phyloP scores from a whole-genome alignment of 1,284 basidiomycete species.

The Leccinum subatratum region DNA sequence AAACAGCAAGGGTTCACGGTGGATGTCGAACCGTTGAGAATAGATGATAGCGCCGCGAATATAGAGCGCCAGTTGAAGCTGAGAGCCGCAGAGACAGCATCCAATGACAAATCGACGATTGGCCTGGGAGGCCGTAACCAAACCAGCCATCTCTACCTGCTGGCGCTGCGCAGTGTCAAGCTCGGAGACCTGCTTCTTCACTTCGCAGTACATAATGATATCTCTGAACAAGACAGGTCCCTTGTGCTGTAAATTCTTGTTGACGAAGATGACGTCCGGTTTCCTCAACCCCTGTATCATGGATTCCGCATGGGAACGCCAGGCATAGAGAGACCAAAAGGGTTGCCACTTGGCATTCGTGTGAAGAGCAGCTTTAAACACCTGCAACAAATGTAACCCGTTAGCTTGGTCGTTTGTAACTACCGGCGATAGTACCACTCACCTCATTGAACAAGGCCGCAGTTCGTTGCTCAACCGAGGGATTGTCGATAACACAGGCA shows the following conservation, averaged over 20 bases:
- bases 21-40: neutral
- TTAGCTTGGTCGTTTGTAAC: no score
- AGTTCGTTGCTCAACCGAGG: no score
- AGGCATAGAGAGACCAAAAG: no score
- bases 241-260: neutral
- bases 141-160: neutral
- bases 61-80: neutral
- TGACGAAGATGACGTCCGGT: neutral
- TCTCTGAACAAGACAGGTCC: neutral
- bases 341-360: no score
- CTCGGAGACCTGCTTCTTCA: neutral
- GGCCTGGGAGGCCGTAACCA: neutral
- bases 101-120: neutral
- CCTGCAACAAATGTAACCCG: no score
- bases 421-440: no score
- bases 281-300: no score
- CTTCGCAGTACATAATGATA: neutral
- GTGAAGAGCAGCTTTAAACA: no score
- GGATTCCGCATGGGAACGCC: no score
- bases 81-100: neutral
- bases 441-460: no score
- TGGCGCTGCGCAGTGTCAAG: neutral
- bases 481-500: no score
- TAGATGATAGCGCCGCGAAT: neutral
- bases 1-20: neutral